These are phyloP conservation scores for Rhodotorula kratochvilovae DNA, from an alignment of 768 basidiomycete species.

Conservation along the genomic window DNA sequence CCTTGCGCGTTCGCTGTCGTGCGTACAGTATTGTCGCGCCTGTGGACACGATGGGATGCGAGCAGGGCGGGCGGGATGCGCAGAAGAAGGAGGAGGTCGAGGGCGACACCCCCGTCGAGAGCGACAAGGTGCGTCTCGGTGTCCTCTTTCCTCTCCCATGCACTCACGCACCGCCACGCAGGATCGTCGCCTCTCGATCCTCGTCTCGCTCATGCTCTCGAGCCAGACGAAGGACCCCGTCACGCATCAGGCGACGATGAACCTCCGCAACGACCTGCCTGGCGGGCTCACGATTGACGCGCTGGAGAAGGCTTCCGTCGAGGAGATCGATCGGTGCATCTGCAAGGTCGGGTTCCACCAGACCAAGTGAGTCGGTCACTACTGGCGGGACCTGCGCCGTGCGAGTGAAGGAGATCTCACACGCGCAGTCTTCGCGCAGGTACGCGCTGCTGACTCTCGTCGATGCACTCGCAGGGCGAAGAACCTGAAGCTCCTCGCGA, in stretches of 20 bases:
- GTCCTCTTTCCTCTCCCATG: no score
- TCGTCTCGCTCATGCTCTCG: slow-evolving; percentile 90
- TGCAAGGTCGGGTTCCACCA: slow-evolving; percentile 42
- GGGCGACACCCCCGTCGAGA: slow-evolving; percentile 24
- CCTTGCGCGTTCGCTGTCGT: slow-evolving; percentile 69
- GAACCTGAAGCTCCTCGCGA: slow-evolving; percentile 31
- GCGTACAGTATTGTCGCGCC: slow-evolving; percentile 67
- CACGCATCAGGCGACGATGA: slow-evolving; percentile 59
- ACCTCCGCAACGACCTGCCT: slow-evolving; percentile 67
- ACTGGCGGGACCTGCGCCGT: background rate
- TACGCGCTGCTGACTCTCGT: no score
- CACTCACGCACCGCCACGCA: slow-evolving; percentile 43
- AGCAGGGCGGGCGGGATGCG: slow-evolving; percentile 63
- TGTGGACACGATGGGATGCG: slow-evolving; percentile 89
- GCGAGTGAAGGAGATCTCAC: background rate
- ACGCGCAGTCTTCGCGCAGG: background rate
- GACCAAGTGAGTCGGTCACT: slow-evolving; percentile 10
- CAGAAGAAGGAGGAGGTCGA: slow-evolving; percentile 46
- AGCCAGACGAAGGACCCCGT: slow-evolving; percentile 72
- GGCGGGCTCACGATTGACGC: slow-evolving; percentile 73
- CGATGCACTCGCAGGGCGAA: background rate
- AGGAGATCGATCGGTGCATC: slow-evolving; percentile 51
- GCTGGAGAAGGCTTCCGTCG: slow-evolving; percentile 61
- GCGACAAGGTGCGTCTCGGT: background rate
- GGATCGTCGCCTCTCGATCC: slow-evolving; percentile 75